Conservation (phyloP, 1,284 basidiomycete genomes). For the Rhodotorula sp. region DNA sequence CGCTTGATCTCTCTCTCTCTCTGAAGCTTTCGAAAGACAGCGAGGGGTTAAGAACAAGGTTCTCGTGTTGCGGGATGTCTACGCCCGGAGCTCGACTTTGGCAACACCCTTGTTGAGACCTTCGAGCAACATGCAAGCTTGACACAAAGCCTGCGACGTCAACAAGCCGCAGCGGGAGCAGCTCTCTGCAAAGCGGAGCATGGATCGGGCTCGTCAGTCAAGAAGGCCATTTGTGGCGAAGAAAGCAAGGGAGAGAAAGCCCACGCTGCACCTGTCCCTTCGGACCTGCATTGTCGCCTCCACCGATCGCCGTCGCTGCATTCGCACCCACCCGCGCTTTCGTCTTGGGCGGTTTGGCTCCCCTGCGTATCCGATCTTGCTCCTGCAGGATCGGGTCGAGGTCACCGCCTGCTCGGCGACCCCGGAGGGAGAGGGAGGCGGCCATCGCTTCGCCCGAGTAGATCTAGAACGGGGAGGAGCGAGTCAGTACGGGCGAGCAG, state of each 20-base stretch:
- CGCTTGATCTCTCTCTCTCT: no score
- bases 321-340: neutral
- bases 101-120: slow-evolving; percentile 73
- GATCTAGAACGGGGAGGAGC: slow-evolving; percentile 26
- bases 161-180: slow-evolving; percentile 88
- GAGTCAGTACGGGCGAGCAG: neutral
- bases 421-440: slow-evolving; percentile 50
- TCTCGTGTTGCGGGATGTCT: neutral
- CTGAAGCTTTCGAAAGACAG: no score
- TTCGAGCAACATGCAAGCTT: slow-evolving; percentile 85
- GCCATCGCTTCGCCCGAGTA: slow-evolving; percentile 70
- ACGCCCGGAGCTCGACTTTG: slow-evolving; percentile 18
- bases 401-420: slow-evolving; percentile 77
- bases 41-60: no score
- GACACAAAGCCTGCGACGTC: slow-evolving; percentile 82
- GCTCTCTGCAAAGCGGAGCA: slow-evolving; percentile 59
- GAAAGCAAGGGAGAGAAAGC: neutral
- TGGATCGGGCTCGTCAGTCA: slow-evolving; percentile 54
- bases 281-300: neutral
- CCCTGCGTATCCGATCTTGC: neutral
- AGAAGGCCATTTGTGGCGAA: slow-evolving; percentile 44
- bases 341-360: neutral
- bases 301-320: neutral
- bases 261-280: slow-evolving; percentile 29
- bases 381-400: slow-evolving; percentile 55